Evolutionary conservation across 1,284 basidiomycete species (phyloP).

Genomic region (Ustilago lituana): DNA sequence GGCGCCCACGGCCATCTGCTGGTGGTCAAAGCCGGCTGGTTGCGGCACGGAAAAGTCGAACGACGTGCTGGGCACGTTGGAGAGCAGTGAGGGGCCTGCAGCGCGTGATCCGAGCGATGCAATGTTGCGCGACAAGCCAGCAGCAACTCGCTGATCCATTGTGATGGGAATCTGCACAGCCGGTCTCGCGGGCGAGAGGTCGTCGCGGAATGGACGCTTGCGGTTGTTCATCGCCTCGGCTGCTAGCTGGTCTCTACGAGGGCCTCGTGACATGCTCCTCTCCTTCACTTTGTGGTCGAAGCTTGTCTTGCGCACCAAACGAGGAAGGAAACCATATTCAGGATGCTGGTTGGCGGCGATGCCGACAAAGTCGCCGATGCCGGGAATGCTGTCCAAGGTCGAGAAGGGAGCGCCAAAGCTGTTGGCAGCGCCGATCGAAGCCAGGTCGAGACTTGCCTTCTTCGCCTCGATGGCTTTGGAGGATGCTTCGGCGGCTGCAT

Average conservation of each 20-base stretch:
- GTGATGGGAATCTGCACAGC: conserved; percentile 54
- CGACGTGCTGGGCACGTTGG: conserved; percentile 48
- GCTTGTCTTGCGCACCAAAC: conserved; percentile 65
- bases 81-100: conserved; percentile 25
- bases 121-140: conserved; percentile 62
- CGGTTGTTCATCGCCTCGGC: conserved; percentile 49
- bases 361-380: conserved; percentile 63
- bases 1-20: conserved; percentile 18
- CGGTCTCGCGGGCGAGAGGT: conserved; percentile 57
- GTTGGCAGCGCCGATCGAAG: conserved; percentile 58
- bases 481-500: conserved; percentile 21
- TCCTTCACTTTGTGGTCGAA: conserved; percentile 66
- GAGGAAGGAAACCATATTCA: conserved; percentile 65
- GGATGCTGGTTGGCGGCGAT: conserved; percentile 65
- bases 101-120: conserved; percentile 49
- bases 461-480: conserved; percentile 24
- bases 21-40: conserved; percentile 15
- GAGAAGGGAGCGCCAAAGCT: conserved; percentile 54
- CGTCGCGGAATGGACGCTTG: conserved; percentile 61
- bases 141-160: conserved; percentile 62
- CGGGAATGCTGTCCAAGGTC: conserved; percentile 63
- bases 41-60: conserved; percentile 60
- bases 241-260: conserved; percentile 39
- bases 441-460: conserved; percentile 53
- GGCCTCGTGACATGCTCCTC: conserved; percentile 59